Evolutionary conservation across 2,329 filamentous ascomycete species (phyloP).

Genomic region (Aspergillus glaucus): DNA sequence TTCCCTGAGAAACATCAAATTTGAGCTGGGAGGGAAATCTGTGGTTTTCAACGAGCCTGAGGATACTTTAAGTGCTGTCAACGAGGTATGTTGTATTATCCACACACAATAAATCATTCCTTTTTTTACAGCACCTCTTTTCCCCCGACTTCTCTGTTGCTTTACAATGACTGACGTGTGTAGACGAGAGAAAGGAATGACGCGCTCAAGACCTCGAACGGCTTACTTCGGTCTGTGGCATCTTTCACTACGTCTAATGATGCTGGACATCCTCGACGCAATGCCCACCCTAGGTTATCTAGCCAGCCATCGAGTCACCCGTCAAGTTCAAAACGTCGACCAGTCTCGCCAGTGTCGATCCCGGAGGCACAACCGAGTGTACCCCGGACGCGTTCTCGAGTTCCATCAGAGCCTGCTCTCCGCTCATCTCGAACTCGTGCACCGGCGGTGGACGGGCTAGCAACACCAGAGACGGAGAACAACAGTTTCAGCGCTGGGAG

Average conservation of each 20-base stretch:
- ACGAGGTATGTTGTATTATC: conserved; percentile 42
- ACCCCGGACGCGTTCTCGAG: conserved; percentile 20
- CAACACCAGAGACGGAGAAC: conserved; percentile 36
- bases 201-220: conserved; percentile 42
- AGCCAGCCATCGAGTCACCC: conserved; percentile 18
- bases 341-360: conserved; percentile 49
- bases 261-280: conserved; percentile 21
- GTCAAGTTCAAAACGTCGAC: conserved; percentile 39
- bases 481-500: conserved; percentile 23
- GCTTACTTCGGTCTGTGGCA: conserved; percentile 41
- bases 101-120: background rate
- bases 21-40: conserved; percentile 58
- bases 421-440: conserved; percentile 35
- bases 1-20: conserved; percentile 69
- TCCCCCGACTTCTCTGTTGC: conserved; percentile 6
- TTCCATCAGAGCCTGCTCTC: conserved; percentile 47
- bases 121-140: background rate
- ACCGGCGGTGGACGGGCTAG: conserved; percentile 27
- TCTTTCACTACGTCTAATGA: conserved; percentile 39
- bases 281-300: conserved; percentile 16
- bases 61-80: conserved; percentile 47
- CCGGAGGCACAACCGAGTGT: conserved; percentile 48
- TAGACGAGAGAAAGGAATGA: conserved; percentile 42
- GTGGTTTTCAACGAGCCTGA: conserved; percentile 60
- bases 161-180: background rate